phyloP scores from a whole-genome alignment of 805 yeast species.

The Candida orba region DNA sequence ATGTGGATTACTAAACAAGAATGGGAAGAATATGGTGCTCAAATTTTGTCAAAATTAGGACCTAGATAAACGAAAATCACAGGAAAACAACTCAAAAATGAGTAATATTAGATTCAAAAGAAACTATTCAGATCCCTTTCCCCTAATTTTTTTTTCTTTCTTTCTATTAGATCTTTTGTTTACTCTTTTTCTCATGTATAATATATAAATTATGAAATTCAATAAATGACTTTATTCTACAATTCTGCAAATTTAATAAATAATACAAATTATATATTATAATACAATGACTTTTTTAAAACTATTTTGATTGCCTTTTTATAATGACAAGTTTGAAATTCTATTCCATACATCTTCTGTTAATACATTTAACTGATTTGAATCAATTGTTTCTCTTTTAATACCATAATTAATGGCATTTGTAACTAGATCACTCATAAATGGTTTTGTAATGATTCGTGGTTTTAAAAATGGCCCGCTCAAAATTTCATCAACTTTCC shows the following conservation, averaged over 20 bases:
- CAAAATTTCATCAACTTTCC: constrained; percentile 57
- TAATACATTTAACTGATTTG: constrained; percentile 38
- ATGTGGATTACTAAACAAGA: constrained; percentile 96
- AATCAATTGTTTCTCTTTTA: constrained; percentile 35
- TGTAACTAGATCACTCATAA: constrained; percentile 62
- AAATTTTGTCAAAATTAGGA: constrained; percentile 80
- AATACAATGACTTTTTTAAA: background rate
- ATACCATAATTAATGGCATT: constrained; percentile 74
- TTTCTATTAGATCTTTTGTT: background rate
- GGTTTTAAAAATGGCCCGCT: constrained; percentile 67
- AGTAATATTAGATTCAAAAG: background rate
- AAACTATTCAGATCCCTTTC: background rate
- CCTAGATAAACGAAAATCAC: constrained; percentile 50
- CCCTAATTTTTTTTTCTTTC: background rate
- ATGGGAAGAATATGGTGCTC: constrained; percentile 96
- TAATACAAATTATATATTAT: background rate
- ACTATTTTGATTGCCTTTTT: too few species aligned
- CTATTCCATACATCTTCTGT: constrained; percentile 55
- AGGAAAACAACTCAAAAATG: background rate
- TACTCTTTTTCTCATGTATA: background rate
- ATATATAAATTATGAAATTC: background rate
- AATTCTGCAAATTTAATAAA: background rate
- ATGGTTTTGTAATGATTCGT: constrained; percentile 56
- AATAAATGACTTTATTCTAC: background rate
- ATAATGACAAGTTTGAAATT: constrained; percentile 21